These are phyloP conservation scores for Carpinus fangiana DNA, from an alignment of 306 rosid genomes.

Conservation along the genomic window DNA sequence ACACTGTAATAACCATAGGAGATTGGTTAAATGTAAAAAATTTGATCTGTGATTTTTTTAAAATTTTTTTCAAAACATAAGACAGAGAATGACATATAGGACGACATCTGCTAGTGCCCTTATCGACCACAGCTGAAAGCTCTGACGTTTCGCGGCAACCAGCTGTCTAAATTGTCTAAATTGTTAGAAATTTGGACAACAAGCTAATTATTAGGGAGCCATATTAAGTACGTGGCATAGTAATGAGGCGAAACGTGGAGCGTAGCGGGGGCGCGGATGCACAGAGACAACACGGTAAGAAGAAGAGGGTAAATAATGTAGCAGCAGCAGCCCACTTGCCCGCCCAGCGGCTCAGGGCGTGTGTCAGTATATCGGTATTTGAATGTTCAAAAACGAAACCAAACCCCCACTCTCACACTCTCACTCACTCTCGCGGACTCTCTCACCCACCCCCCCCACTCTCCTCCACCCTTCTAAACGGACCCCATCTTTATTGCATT, in stretches of 20 bases:
- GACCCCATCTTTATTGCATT: constrained; percentile 49
- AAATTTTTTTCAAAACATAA: too few species aligned
- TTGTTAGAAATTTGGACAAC: too few species aligned
- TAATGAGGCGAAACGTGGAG: not conserved
- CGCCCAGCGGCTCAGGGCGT: constrained; percentile 32
- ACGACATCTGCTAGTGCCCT: too few species aligned
- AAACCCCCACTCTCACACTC: not conserved
- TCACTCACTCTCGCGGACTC: not conserved
- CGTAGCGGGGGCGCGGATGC: not conserved
- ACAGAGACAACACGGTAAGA: not conserved
- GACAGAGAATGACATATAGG: too few species aligned
- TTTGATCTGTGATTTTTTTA: too few species aligned
- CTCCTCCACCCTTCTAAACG: constrained; percentile 21
- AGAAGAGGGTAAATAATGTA: not conserved
- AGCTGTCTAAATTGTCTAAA: too few species aligned
- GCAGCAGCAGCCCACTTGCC: constrained; percentile 23
- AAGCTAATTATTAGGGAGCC: not conserved
- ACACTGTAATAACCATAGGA: too few species aligned
- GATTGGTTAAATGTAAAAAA: too few species aligned
- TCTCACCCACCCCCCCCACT: not conserved
- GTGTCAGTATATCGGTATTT: constrained; percentile 39
- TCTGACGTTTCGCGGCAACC: too few species aligned
- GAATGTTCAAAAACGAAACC: constrained; percentile 57
- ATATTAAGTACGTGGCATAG: not conserved
- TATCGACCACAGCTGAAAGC: too few species aligned